A percentile compares a stretch with the other conserved stretches of the same genome.
Evolutionary conservation across 148 eudicot species (phyloP).

Genomic region (Pouteria glomerata): DNA sequence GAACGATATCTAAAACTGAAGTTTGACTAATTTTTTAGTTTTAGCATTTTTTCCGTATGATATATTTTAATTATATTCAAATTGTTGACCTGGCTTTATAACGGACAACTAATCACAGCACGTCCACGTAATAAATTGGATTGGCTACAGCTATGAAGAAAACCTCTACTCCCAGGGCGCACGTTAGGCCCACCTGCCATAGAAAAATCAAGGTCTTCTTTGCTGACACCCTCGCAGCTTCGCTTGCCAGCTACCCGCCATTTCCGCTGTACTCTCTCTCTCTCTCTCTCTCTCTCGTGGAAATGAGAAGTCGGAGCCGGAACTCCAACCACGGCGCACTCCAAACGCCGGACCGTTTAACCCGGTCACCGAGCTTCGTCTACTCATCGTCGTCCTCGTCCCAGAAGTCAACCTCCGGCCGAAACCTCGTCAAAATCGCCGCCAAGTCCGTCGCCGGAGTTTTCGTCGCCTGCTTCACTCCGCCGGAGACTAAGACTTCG

Average conservation of each 20-base stretch:
- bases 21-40: too few species aligned
- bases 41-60: too few species aligned
- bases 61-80: too few species aligned
- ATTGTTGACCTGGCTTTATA: too few species aligned
- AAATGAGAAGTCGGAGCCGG: constrained; percentile 16
- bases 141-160: too few species aligned
- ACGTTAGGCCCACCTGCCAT: too few species aligned
- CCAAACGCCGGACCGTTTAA: constrained; percentile 21
- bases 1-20: too few species aligned
- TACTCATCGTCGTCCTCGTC: constrained; percentile 38
- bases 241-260: constrained; percentile 24
- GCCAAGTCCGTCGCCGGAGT: constrained; percentile 55
- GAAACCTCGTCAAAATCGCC: constrained; percentile 36
- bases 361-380: constrained; percentile 22
- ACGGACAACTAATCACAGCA: too few species aligned
- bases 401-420: constrained; percentile 24
- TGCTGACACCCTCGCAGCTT: too few species aligned
- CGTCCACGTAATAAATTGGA: too few species aligned
- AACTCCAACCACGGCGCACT: constrained; percentile 21
- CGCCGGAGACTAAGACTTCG: constrained; percentile 37
- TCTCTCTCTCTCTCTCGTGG: constrained; percentile 1
- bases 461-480: constrained; percentile 63
- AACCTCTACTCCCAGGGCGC: too few species aligned
- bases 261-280: not conserved
- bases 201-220: too few species aligned